These are phyloP conservation scores for Quercus engelmannii DNA, from an alignment of 306 rosid genomes.

Conservation along the genomic window DNA sequence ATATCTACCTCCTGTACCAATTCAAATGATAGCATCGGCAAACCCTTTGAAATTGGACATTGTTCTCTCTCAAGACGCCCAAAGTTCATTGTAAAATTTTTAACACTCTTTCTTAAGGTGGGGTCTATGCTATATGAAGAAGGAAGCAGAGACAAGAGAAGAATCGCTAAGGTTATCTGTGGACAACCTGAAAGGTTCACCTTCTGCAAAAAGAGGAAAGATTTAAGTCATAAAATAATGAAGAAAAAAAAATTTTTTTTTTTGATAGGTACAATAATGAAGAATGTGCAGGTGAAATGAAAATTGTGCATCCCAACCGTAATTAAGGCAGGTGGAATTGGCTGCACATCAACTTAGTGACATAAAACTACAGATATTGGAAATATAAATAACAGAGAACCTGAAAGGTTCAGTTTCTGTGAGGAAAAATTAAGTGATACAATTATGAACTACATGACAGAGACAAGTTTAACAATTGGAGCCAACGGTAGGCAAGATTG, in stretches of 20 bases:
- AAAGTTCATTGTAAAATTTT: constrained; percentile 28
- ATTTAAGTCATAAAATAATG: constrained; percentile 24
- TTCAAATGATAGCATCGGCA: constrained; percentile 43
- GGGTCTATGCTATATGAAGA: constrained; percentile 38
- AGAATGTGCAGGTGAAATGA: constrained; percentile 6
- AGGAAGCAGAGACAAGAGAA: constrained; percentile 64
- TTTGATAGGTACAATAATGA: constrained; percentile 11
- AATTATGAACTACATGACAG: constrained; percentile 12
- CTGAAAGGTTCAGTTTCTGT: neutral
- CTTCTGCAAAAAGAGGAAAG: constrained; percentile 54
- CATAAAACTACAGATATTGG: constrained; percentile 12
- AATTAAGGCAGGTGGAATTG: constrained; percentile 13
- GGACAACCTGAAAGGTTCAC: constrained; percentile 70
- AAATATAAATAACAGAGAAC: constrained; percentile 14
- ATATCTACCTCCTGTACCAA: constrained; percentile 71
- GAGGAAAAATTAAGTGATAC: neutral
- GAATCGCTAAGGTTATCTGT: constrained; percentile 56
- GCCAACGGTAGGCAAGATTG: neutral
- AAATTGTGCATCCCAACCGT: constrained; percentile 4
- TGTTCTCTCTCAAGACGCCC: constrained; percentile 31
- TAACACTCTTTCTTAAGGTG: constrained; percentile 32
- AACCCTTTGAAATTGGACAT: constrained; percentile 16
- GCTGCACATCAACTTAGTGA: constrained; percentile 13
- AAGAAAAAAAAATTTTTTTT: neutral
- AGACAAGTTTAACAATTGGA: constrained; percentile 7